Conservation (phyloP, 352 stramenopile genomes). For the Peronospora tabacina region DNA sequence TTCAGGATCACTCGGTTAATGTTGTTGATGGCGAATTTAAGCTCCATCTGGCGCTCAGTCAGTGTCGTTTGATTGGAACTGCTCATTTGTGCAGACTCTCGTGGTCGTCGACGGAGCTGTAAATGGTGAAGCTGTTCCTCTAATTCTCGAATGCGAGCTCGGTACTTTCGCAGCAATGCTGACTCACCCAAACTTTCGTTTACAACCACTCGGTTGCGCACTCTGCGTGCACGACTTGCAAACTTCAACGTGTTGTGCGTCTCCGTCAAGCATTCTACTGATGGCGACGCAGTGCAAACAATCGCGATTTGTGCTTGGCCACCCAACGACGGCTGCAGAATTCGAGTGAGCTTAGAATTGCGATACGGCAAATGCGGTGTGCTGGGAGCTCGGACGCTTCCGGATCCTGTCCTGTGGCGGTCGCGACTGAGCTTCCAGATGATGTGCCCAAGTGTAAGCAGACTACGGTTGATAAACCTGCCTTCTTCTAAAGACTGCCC, state of each 20-base stretch:
- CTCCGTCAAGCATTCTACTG: conserved; percentile 90
- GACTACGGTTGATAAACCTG: conserved; percentile 85
- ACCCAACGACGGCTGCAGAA: conserved; percentile 94
- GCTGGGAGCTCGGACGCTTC: conserved; percentile 11
- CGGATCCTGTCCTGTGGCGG: conserved; percentile 19
- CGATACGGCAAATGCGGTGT: conserved; percentile 91
- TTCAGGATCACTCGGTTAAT: conserved; percentile 77
- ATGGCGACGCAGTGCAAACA: conserved; percentile 93
- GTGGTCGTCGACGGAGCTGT: conserved; percentile 35
- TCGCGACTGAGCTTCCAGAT: conserved; percentile 89
- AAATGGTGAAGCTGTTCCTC: conserved; percentile 57
- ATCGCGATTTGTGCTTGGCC: conserved; percentile 96
- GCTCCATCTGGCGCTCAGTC: conserved; percentile 55
- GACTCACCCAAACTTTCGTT: conserved; percentile 82
- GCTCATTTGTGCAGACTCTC: conserved; percentile 10
- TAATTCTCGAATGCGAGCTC: conserved; percentile 51
- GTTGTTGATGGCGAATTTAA: conserved; percentile 75
- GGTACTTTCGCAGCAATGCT: conserved; percentile 59
- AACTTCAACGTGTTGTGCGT: conserved; percentile 96
- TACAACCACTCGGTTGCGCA: conserved; percentile 87
- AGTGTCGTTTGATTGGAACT: conserved; percentile 28
- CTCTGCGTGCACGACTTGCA: conserved; percentile 87
- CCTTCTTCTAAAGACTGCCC: conserved; percentile 78
- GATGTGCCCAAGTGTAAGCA: conserved; percentile 91
- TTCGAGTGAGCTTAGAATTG: conserved; percentile 97